Conservation (phyloP, 2,329 filamentous ascomycete species). For the Fusarium aywerte region DNA sequence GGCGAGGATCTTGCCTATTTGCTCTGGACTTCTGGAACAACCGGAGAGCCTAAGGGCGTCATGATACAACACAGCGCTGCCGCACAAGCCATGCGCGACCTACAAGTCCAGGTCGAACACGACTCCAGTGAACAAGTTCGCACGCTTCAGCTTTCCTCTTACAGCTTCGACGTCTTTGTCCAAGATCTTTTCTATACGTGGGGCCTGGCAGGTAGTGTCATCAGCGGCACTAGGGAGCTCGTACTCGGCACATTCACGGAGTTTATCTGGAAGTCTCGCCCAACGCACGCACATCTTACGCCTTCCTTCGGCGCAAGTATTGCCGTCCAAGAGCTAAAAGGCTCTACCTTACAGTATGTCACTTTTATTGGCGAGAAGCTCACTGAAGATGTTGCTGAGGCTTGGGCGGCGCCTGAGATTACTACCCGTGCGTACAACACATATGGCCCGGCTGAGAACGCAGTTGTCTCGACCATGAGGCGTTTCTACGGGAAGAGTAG, state of each 20-base stretch:
- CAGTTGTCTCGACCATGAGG: constrained; percentile 25
- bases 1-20: constrained; percentile 20
- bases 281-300: constrained; percentile 23
- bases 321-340: constrained; percentile 15
- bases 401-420: constrained; percentile 16
- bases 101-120: constrained; percentile 26
- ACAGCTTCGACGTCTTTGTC: constrained; percentile 32
- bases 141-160: constrained; percentile 16
- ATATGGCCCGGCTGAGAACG: constrained; percentile 20
- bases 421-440: constrained; percentile 29
- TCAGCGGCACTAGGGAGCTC: constrained; percentile 20
- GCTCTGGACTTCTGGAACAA: constrained; percentile 25
- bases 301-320: constrained; percentile 30
- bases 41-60: constrained; percentile 26
- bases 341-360: constrained; percentile 20
- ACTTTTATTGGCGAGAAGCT: constrained; percentile 27
- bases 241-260: constrained; percentile 23
- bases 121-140: constrained; percentile 19
- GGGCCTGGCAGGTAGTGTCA: constrained; percentile 12
- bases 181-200: constrained; percentile 28
- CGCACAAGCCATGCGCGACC: constrained; percentile 16
- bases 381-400: constrained; percentile 24
- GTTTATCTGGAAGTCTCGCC: constrained; percentile 26
- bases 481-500: constrained; percentile 20
- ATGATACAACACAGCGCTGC: constrained; percentile 30